Evolutionary conservation across 2,329 filamentous ascomycete genomes (phyloP), one percentile per base, ranked within the genome.

Genomic region (Pseudogymnoascus sp.): DNA sequence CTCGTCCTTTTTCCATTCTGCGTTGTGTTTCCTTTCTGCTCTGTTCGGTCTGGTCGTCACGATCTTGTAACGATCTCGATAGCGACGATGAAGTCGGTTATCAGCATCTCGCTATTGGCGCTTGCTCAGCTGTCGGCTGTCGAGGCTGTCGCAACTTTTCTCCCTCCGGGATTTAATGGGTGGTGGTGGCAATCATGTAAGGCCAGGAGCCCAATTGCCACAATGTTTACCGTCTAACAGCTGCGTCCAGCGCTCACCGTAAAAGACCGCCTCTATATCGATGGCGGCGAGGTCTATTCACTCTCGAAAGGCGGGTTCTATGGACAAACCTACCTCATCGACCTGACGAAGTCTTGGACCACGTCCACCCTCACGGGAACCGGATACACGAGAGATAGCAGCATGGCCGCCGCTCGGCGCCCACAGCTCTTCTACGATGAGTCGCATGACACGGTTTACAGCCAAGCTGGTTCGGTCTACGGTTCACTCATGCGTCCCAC

Each of bases 281-380:
- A 54, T 5, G 44, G 44, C 2, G 44, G 44, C 4, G 44, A 54
- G 44, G 7, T 54, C 8, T 54, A 54, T 17, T 50, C 44, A 15
- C n/a, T 11, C 8, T 31, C 44, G 8, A 15, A 17, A 33, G 44
- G 44, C 26, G 26, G n/a, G 5, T 5, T 1, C 26, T 17, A 54
- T 17, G 26, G n/a, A 33, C 10, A 61, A 4, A 66, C 63, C 2
- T 36, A 64, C 7, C 62, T 63, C 5, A 65, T 65, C 21, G 64
- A 65, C 31, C 58, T 66, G 11, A 61, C 58, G 13, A 59, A 37
- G 11, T 64, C 62, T 2, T 66, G 64, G 64, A 61, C 62, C 3
- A 65, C 62, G n/a, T 61, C 64, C 3, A 62, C 63, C 15, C 8
- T 54, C 5, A 3, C 13, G n/a, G 44, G 44, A 11, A 54, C 44